Evolutionary conservation across 2,329 filamentous ascomycete genomes (phyloP), one percentile per base, ranked within the genome.

Genomic region (Calonectria honghensis): DNA sequence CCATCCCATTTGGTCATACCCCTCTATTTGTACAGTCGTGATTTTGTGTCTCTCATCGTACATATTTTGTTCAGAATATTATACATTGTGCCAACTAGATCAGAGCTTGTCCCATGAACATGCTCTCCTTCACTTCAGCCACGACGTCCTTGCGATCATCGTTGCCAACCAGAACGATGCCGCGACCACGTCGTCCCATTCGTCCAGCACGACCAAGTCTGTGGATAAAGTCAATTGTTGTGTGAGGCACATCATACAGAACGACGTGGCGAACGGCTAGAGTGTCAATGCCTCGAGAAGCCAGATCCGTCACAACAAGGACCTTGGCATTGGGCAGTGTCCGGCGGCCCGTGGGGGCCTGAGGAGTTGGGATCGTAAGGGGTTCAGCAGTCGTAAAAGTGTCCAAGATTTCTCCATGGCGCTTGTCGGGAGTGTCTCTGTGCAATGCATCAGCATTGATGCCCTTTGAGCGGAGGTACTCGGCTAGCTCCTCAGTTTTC

Each of bases 211-310:
- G 91, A 20, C 97, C 97, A 6, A 98, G 91, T 20, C 97, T 94
- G 85, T 99, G 97, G 81, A 99, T 98, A 81, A 99, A 99, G 85
- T 99, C 97, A 74, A 99, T 97, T 0, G 96, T 98, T 0, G 95
- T 98, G 83, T 98, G 96, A 6, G 97, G 97, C n/a, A 99, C 96
- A 83, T 99, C 96, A 84, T 98, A 98, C 32, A 99, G 87, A 70
- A 99, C 93, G 68, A 99, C 97, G 79, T 98, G 95, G 72, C 95
- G 91, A 24, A 98, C 96, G 24, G 95, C 94, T 37, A 98, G 86
- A 0, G 97, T 99, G 84, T 99, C 97, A 80, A 99, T 98, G 76
- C 97, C 97, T 79, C 97, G 89, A 7, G 96, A 98, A 6, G 95
- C 95, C 73, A 99, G 87, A 84, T 99, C 97, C 0, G 97, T 99